Evolutionary conservation across 2,329 filamentous ascomycete genomes (phyloP).

Genomic region (Botrytis squamosa): DNA sequence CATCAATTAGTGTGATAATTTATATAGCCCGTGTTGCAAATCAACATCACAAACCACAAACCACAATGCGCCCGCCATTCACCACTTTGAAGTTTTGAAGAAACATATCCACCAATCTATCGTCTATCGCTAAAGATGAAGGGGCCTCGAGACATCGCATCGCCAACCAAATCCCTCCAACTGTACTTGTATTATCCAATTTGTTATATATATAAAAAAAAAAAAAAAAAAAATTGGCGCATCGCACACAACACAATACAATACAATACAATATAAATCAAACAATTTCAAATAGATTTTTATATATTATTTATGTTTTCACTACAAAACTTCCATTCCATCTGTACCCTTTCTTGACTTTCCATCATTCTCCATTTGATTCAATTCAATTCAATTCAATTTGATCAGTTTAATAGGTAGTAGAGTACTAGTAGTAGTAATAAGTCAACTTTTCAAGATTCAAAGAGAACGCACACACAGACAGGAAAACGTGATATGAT

Average conservation of each 20-base stretch:
- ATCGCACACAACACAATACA: background rate
- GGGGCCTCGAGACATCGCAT: background rate
- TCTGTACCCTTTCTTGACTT: background rate
- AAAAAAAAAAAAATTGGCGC: background rate
- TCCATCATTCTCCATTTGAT: background rate
- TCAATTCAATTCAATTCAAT: background rate
- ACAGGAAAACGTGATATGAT: background rate
- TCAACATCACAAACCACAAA: background rate
- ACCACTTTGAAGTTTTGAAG: no score
- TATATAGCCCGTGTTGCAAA: no score
- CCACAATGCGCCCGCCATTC: background rate
- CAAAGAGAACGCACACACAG: background rate
- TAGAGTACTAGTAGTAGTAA: background rate
- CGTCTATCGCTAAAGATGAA: conserved; percentile 11
- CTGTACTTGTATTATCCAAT: no score
- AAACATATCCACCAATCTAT: no score
- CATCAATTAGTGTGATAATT: no score
- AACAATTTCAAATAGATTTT: background rate
- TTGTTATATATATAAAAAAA: no score
- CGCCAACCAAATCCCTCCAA: no score
- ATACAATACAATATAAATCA: background rate
- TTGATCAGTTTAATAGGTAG: background rate
- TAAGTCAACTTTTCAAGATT: background rate
- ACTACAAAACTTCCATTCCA: background rate
- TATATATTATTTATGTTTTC: background rate